A percentile compares a stretch with the other conserved stretches of the same genome.
These are phyloP conservation scores for Scalesia atractyloides DNA, from an alignment of 129 eudicot genomes.

Conservation along the genomic window DNA sequence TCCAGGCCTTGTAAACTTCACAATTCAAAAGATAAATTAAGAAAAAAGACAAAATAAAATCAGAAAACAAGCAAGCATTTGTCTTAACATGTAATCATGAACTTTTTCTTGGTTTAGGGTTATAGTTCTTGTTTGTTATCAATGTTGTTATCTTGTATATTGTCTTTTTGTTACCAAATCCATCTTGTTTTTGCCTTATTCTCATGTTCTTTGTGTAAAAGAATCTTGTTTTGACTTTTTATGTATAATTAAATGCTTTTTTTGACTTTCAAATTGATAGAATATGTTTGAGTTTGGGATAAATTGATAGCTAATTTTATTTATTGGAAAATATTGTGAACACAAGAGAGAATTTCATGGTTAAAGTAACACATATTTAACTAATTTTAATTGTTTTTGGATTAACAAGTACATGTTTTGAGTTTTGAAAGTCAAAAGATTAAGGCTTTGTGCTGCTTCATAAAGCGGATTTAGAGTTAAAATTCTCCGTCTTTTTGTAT, in stretches of 20 bases:
- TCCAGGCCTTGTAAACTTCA: conserved; percentile 10
- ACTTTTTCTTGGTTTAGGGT: conserved; percentile 33
- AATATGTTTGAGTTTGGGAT: conserved; percentile 17
- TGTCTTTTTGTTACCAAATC: conserved; percentile 34
- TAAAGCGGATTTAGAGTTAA: conserved; percentile 5
- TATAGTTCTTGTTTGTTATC: conserved; percentile 29
- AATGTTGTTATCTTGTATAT: conserved; percentile 29
- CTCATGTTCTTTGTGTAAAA: conserved; percentile 12
- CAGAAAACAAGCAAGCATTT: conserved; percentile 19
- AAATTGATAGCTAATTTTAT: conserved; percentile 10
- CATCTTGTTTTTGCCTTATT: conserved; percentile 21
- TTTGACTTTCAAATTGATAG: conserved; percentile 16
- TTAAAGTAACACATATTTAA: background rate
- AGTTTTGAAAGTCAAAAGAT: conserved; percentile 26
- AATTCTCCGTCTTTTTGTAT: background rate
- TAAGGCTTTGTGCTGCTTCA: background rate
- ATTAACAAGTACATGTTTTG: conserved; percentile 19
- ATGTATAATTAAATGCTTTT: conserved; percentile 20
- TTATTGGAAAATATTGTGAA: background rate
- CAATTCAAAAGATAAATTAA: conserved; percentile 17
- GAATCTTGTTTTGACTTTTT: conserved; percentile 35
- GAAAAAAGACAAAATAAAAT: conserved; percentile 32
- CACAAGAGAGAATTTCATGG: background rate
- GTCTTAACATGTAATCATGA: conserved; percentile 24
- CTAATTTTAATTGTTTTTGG: background rate